phyloP scores from a whole-genome alignment of 2,329 filamentous ascomycete species.

The Leptographium procerum region DNA sequence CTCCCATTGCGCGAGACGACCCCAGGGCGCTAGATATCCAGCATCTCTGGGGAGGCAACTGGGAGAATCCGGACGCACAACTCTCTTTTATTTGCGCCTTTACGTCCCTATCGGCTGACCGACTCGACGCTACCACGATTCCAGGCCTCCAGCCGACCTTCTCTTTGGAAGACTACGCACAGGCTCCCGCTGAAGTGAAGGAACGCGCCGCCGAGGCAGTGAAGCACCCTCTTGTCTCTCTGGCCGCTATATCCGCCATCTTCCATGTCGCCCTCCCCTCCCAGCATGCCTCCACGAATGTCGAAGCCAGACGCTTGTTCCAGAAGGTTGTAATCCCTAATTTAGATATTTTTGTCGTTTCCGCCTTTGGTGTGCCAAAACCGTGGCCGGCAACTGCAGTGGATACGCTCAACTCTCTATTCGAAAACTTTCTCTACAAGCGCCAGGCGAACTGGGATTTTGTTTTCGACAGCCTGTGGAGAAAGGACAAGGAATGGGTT shows the following conservation, averaged over 20 bases:
- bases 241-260: slow-evolving; percentile 65
- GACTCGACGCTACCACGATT: slow-evolving; percentile 76
- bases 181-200: slow-evolving; percentile 36
- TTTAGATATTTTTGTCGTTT: slow-evolving; percentile 67
- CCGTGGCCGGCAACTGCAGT: slow-evolving; percentile 66
- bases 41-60: slow-evolving; percentile 78
- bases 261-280: slow-evolving; percentile 54
- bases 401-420: slow-evolving; percentile 64
- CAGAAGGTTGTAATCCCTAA: slow-evolving; percentile 60
- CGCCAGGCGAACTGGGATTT: slow-evolving; percentile 71
- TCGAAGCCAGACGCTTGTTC: slow-evolving; percentile 54
- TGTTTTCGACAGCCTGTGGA: slow-evolving; percentile 84
- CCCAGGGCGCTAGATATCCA: slow-evolving; percentile 68
- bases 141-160: slow-evolving; percentile 73
- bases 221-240: slow-evolving; percentile 78
- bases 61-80: slow-evolving; percentile 79
- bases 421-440: slow-evolving; percentile 75
- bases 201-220: slow-evolving; percentile 51
- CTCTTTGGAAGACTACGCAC: slow-evolving; percentile 43
- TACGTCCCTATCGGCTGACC: slow-evolving; percentile 59
- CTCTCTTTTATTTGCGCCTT: slow-evolving; percentile 90
- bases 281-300: slow-evolving; percentile 47
- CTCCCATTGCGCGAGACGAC: slow-evolving; percentile 55
- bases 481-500: slow-evolving; percentile 81
- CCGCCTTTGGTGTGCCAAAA: slow-evolving; percentile 64